A percentile compares a stretch with the other conserved stretches of the same genome.
phyloP scores from a whole-genome alignment of 2,329 filamentous ascomycete genomes.

The Nigrospora osmanthi region DNA sequence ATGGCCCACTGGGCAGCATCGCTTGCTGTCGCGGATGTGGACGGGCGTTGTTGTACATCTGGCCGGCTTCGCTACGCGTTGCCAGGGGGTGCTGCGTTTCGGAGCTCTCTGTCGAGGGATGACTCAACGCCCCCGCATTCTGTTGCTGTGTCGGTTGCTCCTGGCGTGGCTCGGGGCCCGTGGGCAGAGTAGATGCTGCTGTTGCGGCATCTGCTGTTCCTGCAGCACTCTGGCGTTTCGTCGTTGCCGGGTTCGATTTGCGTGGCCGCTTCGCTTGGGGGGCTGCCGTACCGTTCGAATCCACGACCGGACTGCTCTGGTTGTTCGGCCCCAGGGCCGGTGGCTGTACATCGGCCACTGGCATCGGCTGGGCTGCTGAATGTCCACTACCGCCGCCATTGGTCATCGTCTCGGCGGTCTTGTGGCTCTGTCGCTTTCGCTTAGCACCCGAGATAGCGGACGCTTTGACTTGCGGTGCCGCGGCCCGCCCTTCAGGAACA shows the following conservation, averaged over 20 bases:
- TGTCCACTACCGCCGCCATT: conserved; percentile 8
- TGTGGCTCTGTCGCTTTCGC: conserved; percentile 19
- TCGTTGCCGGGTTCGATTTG: conserved; percentile 16
- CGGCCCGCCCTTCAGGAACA: no score
- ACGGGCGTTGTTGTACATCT: not conserved
- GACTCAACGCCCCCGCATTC: no score
- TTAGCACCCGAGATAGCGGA: conserved; percentile 23
- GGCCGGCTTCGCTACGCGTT: no score
- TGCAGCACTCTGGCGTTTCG: conserved; percentile 15
- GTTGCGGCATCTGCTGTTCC: conserved; percentile 15
- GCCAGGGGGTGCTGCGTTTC: no score
- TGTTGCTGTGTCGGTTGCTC: conserved; percentile 4
- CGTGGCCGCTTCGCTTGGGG: conserved; percentile 19
- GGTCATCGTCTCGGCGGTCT: conserved; percentile 4
- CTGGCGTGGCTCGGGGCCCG: conserved; percentile 12
- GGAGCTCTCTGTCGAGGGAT: no score
- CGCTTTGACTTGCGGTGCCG: conserved; percentile 15
- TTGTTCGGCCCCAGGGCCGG: not conserved
- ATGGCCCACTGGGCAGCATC: not conserved
- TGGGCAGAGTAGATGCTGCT: conserved; percentile 7
- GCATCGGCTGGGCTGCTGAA: not conserved
- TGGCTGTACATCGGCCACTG: no score
- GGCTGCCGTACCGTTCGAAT: conserved; percentile 4
- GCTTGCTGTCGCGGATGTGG: not conserved
- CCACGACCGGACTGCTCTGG: not conserved